A percentile compares a stretch with the other conserved stretches of the same genome.
These are phyloP conservation scores for Colletotrichum lentis DNA, from an alignment of 2,329 filamentous ascomycete species.

Conservation along the genomic window DNA sequence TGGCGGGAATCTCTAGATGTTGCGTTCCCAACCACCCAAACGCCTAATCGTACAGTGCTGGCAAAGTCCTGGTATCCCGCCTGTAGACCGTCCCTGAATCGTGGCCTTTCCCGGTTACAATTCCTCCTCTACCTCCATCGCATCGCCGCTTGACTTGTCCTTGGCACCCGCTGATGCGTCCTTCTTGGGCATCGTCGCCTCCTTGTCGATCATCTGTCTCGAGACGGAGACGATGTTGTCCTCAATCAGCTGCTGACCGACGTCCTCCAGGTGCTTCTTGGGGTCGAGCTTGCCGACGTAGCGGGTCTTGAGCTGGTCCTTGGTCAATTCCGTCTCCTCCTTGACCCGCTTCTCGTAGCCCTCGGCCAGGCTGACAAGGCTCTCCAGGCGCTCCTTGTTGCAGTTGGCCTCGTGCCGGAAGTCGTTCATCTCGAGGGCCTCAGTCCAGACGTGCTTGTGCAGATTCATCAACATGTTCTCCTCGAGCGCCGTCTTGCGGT, in stretches of 20 bases:
- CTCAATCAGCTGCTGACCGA: constrained; percentile 95
- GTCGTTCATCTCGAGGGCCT: constrained; percentile 95
- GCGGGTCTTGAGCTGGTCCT: constrained; percentile 97
- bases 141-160: constrained; percentile 62
- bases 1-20: constrained; percentile 35
- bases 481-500: constrained; percentile 94
- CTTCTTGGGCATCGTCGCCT: constrained; percentile 87
- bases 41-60: constrained; percentile 43
- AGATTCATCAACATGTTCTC: constrained; percentile 99
- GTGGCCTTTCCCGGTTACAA: constrained; percentile 41
- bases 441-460: constrained; percentile 99
- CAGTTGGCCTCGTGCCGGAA: constrained; percentile 84
- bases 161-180: constrained; percentile 58
- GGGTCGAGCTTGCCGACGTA: constrained; percentile 99
- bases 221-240: constrained; percentile 99
- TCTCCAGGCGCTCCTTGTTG: constrained; percentile 88
- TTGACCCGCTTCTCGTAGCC: constrained; percentile 99
- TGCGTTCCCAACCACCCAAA: constrained; percentile 39
- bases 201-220: constrained; percentile 99
- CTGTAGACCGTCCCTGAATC: constrained; percentile 32
- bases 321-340: constrained; percentile 96
- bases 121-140: constrained; percentile 76
- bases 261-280: constrained; percentile 98
- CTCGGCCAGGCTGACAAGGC: constrained; percentile 87
- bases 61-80: constrained; percentile 38